Base-by-base conservation (phyloP, 805 yeast species). In the Candida insectorum region DNA sequence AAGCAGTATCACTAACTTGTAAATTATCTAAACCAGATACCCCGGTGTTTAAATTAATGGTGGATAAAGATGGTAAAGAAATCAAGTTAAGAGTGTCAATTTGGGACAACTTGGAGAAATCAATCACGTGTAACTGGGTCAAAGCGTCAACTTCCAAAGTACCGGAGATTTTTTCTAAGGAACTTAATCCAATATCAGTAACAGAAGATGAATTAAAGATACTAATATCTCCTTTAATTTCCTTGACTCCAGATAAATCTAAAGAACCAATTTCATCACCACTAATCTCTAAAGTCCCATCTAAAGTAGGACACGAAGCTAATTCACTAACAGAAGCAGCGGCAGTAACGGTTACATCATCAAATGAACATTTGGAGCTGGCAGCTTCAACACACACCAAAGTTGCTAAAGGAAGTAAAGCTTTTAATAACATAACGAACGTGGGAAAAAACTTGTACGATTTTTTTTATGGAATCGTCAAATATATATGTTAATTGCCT, bases 1-100 rank as follows among this genome's bases (percentile, higher is more conserved):
- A 53, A 15, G 72, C 70, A 26, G 72, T 66, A 48, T 66, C 71
- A 31, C 67, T 59, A 37, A 66, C 45, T 24, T 58, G 57, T 37
- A 66, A 52, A 36, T 48, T 44, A 34, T 49, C 40, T 26, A 62
- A 66, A 30, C 49, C 54, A 24, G 60, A 48, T 41, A 65, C 44
- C 36, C 68, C 69, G 14, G 48, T 47, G 45, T 61, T 60, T 40
- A 65, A 45, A 48, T 60, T 62, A 27, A 65, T 49, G 33, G 47
- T 36, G 16, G 70, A 60, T 30, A 66, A 58, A 15, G 70, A 60
- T 26, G 72, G 71, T 51, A 66, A 60, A 6, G 69, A 61, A 26
- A 63, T 47, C 37, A 66, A 60, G 24, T 54, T 46, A 44, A 66
- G 58, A 34, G 52, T 46, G 28, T 52, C 41, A 24, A 57, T 59